phyloP scores from a whole-genome alignment of 176 grass and related monocot genomes.

The Rhipidocladum racemiflorum region DNA sequence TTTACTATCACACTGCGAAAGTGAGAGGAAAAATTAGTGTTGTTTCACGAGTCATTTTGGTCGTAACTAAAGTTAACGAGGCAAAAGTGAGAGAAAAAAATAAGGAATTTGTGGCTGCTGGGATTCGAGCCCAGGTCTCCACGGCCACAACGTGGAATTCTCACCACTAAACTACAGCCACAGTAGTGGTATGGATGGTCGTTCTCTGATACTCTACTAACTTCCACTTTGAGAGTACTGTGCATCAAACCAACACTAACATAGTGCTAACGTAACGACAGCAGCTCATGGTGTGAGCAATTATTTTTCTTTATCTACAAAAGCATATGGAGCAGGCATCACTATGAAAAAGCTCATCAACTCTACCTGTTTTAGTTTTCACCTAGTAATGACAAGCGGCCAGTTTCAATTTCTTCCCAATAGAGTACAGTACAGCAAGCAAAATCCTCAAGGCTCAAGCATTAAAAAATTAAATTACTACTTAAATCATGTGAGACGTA shows the following conservation, averaged over 20 bases:
- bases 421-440: background rate
- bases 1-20: background rate
- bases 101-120: conserved; percentile 66
- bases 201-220: too few relatives aligned
- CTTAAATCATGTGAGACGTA: background rate
- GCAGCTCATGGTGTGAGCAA: background rate
- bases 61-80: background rate
- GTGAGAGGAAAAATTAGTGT: background rate
- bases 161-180: conserved; percentile 97
- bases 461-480: background rate
- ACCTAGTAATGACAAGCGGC: background rate
- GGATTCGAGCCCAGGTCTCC: conserved; percentile 97
- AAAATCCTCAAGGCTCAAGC: background rate
- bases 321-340: background rate
- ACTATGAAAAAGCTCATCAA: background rate
- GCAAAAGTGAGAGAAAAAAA: too few relatives aligned
- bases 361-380: background rate
- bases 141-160: conserved; percentile 98
- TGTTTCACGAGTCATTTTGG: background rate
- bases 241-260: background rate
- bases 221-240: background rate
- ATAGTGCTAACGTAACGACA: background rate
- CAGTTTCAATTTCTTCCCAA: background rate
- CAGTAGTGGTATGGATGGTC: rapidly evolving
- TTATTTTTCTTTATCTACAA: background rate